Base-by-base conservation (phyloP, 2,329 filamentous ascomycete species). In the Berkeleyomyces rouxiae region DNA sequence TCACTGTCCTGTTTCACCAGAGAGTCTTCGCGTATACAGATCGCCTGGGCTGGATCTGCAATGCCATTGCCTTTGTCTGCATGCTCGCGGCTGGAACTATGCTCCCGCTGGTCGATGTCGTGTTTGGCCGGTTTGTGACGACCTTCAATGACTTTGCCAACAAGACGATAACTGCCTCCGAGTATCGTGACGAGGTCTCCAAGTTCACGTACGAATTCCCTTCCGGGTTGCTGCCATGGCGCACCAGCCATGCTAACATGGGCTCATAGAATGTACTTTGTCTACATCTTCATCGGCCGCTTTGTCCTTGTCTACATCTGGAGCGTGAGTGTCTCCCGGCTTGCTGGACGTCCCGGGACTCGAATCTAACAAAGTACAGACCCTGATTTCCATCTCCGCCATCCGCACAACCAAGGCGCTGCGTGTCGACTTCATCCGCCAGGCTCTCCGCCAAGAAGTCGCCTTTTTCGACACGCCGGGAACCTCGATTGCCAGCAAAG, bases 281-380 rank as follows among this genome's bases (percentile, higher is more conserved):
- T 83, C 11, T 83, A 82, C 67, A 72, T 84, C 1, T 83, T 83
- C 65, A 71, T 81, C 23, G 80, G 71, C 11, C 80, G 80, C 62
- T 79, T 83, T 46, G 66, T 73, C 3, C 70, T 82, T n/a, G 77
- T 75, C 0, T 83, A 83, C 65, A 67, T 80, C 16, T 79, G 80
- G 64, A 78, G 79, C 66, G 79, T 81, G 70, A 66, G 71, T 31
- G 31, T 16, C 49, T 46, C 37, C 23, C 23, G 23, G 23, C 23
- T 23, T 23, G 23, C 23, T 23, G 62, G 16, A 61, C 11, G 10
- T 13, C 33, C 42, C 55, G 31, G 16, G 16, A 37, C 40, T 61
- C 37, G 23, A 23, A 23, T 37, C 57, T 58, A 31, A 55, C 43
- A 42, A 40, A 66, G 64, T 51, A 1, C 10, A 74, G 72, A 67